These are phyloP conservation scores for Kodamaea plutei DNA, from an alignment of 1,139 yeast species.

Conservation along the genomic window DNA sequence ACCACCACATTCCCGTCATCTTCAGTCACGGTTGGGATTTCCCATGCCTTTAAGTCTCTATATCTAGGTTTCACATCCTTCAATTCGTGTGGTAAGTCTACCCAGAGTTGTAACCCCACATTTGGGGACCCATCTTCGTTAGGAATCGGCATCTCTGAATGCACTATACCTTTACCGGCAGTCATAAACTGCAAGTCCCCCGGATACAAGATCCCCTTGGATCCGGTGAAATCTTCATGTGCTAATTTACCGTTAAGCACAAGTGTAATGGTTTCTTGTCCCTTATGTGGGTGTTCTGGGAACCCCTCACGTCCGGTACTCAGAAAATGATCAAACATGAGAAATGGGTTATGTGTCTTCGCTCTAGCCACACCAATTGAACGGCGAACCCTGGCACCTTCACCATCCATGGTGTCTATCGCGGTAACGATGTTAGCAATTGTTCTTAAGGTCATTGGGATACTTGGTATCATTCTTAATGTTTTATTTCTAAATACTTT, in stretches of 20 bases:
- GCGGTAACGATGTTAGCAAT: conserved; percentile 61
- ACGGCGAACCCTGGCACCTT: conserved; percentile 78
- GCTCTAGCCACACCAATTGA: conserved; percentile 67
- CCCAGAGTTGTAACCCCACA: conserved; percentile 86
- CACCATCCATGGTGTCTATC: conserved; percentile 78
- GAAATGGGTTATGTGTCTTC: conserved; percentile 66
- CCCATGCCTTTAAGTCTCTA: conserved; percentile 68
- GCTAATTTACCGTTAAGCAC: conserved; percentile 72
- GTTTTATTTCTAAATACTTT: too few species aligned
- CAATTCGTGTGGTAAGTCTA: conserved; percentile 69
- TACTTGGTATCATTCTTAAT: neutral
- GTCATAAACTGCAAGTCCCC: conserved; percentile 96
- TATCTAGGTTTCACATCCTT: conserved; percentile 73
- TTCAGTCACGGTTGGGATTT: conserved; percentile 61
- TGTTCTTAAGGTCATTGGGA: conserved; percentile 34
- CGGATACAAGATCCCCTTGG: conserved; percentile 68
- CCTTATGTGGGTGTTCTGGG: conserved; percentile 91
- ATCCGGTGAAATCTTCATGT: conserved; percentile 89
- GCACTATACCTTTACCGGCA: conserved; percentile 86
- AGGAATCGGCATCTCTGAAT: conserved; percentile 79
- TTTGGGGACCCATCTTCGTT: conserved; percentile 53
- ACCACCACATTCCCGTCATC: conserved; percentile 67
- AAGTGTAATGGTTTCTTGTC: conserved; percentile 83
- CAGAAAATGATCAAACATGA: conserved; percentile 76
- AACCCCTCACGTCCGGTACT: conserved; percentile 50